phyloP scores from a whole-genome alignment of 257 asterid genomes.

The Ajuga chamaepitys region DNA sequence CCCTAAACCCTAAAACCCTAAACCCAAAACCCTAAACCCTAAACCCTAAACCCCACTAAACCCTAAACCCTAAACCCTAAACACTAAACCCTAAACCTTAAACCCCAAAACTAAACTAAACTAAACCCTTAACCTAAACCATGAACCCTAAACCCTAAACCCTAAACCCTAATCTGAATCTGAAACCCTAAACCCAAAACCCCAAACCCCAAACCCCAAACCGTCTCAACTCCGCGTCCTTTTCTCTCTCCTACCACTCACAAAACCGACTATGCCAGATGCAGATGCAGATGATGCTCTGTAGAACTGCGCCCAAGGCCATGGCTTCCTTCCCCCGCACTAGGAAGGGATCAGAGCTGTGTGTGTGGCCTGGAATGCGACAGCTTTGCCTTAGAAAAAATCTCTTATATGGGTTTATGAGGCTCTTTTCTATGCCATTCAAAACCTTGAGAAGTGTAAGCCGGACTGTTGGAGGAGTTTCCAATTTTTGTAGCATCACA shows the following conservation, averaged over 20 bases:
- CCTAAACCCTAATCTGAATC: no score
- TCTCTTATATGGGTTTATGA: constrained; percentile 71
- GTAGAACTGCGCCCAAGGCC: constrained; percentile 38
- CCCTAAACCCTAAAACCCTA: no score
- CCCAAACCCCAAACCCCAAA: no score
- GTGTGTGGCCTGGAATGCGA: constrained; percentile 88
- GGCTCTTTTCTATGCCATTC: constrained; percentile 72
- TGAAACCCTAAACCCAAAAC: no score
- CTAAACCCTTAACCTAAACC: no score
- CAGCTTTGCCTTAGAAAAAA: constrained; percentile 77
- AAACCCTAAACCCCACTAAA: no score
- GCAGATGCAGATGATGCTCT: constrained; percentile 39
- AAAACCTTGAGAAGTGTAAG: constrained; percentile 70
- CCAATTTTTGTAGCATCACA: constrained; percentile 64
- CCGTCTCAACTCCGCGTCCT: constrained; percentile 21
- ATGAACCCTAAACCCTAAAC: no score
- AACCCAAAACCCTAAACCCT: no score
- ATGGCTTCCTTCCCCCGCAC: constrained; percentile 52
- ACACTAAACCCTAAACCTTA: no score
- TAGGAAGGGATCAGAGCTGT: constrained; percentile 59
- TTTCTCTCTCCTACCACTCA: constrained; percentile 26
- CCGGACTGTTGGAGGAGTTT: constrained; percentile 64
- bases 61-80: no score
- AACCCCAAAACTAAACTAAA: no score
- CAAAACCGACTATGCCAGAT: constrained; percentile 24